These are phyloP conservation scores for Zygosaccharomyces bisporus DNA, from an alignment of 805 yeast species.

Conservation along the genomic window DNA sequence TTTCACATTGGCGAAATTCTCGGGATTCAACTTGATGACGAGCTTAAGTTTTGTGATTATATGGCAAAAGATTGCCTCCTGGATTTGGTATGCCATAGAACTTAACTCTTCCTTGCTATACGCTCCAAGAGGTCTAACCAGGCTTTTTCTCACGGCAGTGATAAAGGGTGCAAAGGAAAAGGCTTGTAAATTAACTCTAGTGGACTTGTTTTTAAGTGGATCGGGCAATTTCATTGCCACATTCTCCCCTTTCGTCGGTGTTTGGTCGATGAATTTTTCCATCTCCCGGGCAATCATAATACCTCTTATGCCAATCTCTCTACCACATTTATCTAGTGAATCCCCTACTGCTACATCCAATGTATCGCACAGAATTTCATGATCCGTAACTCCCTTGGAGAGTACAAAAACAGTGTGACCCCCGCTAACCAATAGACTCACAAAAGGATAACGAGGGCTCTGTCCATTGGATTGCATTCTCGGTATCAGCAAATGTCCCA, in stretches of 20 bases:
- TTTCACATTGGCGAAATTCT: constrained; percentile 40
- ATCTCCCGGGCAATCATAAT: constrained; percentile 83
- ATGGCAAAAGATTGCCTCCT: constrained; percentile 68
- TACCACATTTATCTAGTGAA: constrained; percentile 86
- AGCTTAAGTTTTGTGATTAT: constrained; percentile 56
- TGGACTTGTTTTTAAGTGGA: constrained; percentile 51
- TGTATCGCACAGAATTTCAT: constrained; percentile 70
- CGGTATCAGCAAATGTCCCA: constrained; percentile 80
- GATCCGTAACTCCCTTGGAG: constrained; percentile 56
- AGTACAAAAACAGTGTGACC: constrained; percentile 90
- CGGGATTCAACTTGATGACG: constrained; percentile 42
- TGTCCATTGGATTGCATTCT: constrained; percentile 45
- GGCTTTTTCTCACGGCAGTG: constrained; percentile 46
- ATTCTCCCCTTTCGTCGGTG: constrained; percentile 7
- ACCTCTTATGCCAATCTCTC: constrained; percentile 76
- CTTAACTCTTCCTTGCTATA: constrained; percentile 31
- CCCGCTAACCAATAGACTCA: constrained; percentile 81
- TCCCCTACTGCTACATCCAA: constrained; percentile 91
- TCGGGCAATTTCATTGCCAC: constrained; percentile 38
- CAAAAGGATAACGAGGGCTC: constrained; percentile 57
- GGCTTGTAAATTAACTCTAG: constrained; percentile 43
- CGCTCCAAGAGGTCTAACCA: constrained; percentile 20
- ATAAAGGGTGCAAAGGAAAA: constrained; percentile 81
- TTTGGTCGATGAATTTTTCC: constrained; percentile 48
- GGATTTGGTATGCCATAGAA: constrained; percentile 55